Percentiles rank a stretch among this genome's conserved stretches.
Conservation (phyloP, 768 basidiomycete genomes). For the Cantharellus cinnabarinus region DNA sequence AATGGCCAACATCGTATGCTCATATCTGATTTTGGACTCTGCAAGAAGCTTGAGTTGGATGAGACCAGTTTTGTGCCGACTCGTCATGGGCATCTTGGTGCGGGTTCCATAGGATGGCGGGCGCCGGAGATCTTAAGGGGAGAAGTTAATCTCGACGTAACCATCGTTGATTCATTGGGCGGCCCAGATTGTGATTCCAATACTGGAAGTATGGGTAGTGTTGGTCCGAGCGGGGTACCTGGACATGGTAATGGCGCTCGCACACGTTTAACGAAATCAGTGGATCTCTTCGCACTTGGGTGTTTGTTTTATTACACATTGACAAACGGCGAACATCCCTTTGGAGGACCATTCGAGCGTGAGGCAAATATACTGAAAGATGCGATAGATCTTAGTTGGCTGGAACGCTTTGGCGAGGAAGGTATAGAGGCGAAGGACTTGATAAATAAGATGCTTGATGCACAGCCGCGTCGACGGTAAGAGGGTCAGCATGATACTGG, state of each 20-base stretch:
- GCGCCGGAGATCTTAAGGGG: conserved; percentile 91
- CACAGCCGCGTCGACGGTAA: conserved; percentile 56
- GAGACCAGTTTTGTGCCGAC: conserved; percentile 95
- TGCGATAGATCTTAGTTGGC: conserved; percentile 40
- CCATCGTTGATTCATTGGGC: conserved; percentile 13
- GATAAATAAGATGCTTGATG: conserved; percentile 57
- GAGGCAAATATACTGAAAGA: conserved; percentile 88
- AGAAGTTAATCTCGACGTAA: conserved; percentile 80
- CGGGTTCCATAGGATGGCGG: conserved; percentile 92
- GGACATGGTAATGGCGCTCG: conserved; percentile 3
- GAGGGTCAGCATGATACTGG: background rate
- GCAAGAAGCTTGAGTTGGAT: conserved; percentile 85
- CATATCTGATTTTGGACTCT: conserved; percentile 93
- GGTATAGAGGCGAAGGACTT: conserved; percentile 77
- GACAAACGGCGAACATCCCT: conserved; percentile 82
- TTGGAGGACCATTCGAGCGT: conserved; percentile 78
- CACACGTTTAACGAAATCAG: conserved; percentile 73
- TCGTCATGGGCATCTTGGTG: conserved; percentile 67
- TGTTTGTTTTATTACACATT: conserved; percentile 89
- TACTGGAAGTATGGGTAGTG: conserved; percentile 34
- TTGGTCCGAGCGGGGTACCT: conserved; percentile 8
- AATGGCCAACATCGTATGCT: conserved; percentile 54
- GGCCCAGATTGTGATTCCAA: conserved; percentile 23
- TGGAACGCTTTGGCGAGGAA: conserved; percentile 79
- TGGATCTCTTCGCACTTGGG: conserved; percentile 91